phyloP scores from a whole-genome alignment of 768 basidiomycete genomes.

The Leccinum subgranulosum region DNA sequence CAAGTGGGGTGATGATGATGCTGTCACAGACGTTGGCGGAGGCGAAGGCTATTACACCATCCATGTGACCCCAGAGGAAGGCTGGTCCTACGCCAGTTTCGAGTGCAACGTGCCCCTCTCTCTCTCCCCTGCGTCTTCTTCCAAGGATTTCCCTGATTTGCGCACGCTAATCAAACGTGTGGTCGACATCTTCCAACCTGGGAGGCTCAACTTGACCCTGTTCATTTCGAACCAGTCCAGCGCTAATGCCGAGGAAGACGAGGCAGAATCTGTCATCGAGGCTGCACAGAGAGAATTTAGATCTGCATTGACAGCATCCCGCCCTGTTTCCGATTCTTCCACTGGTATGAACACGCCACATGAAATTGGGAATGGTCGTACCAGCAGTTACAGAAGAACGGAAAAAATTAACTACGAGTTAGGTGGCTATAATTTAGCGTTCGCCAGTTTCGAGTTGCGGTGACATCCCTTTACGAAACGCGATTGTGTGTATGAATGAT shows the following conservation, averaged over 20 bases:
- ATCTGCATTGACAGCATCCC: conserved; percentile 47
- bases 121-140: conserved; percentile 25
- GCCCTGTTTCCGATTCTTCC: conserved; percentile 26
- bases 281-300: conserved; percentile 73
- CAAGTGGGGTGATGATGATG: conserved; percentile 45
- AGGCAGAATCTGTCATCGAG: conserved; percentile 57
- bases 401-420: conserved; percentile 99
- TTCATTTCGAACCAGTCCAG: conserved; percentile 77
- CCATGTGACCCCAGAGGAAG: conserved; percentile 97
- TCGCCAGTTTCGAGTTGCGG: conserved; percentile 76
- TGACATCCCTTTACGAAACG: conserved; percentile 20
- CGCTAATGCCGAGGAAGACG: conserved; percentile 39
- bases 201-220: conserved; percentile 78
- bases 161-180: conserved; percentile 82
- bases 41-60: conserved; percentile 97
- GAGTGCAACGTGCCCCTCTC: conserved; percentile 92
- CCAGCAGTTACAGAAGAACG: conserved; percentile 65
- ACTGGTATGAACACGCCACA: conserved; percentile 12
- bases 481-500: conserved; percentile 14
- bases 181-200: conserved; percentile 90
- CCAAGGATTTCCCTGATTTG: conserved; percentile 63
- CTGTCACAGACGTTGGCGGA: conserved; percentile 17
- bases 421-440: conserved; percentile 86
- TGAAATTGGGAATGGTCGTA: conserved; percentile 16
- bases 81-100: conserved; percentile 98